Conservation (phyloP, 2,329 filamentous ascomycete genomes). For the Cytospora paraplurivora region DNA sequence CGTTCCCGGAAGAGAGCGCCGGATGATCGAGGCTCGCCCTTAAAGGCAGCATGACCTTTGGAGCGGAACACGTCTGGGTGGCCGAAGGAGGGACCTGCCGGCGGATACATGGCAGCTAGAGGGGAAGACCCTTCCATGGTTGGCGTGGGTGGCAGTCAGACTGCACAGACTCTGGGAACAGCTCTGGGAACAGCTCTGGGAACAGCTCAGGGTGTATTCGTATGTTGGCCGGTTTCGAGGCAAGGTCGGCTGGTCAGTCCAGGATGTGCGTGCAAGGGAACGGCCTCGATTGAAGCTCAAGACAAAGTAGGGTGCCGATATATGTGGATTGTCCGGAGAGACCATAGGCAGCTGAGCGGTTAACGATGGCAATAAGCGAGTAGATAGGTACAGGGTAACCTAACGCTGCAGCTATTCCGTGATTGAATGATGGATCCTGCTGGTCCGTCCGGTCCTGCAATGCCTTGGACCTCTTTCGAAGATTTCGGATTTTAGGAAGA, state of each 20-base stretch:
- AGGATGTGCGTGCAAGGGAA: constrained; percentile 14
- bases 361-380: constrained; percentile 23
- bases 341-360: constrained; percentile 24
- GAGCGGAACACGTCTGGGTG: constrained; percentile 55
- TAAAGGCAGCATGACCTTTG: constrained; percentile 50
- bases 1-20: constrained; percentile 80
- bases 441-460: constrained; percentile 16
- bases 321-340: constrained; percentile 35
- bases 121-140: constrained; percentile 93
- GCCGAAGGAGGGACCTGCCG: constrained; percentile 65
- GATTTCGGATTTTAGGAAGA: background rate
- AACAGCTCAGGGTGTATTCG: background rate
- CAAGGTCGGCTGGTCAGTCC: constrained; percentile 11
- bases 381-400: constrained; percentile 36
- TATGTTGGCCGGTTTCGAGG: constrained; percentile 15
- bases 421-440: constrained; percentile 26
- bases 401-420: constrained; percentile 39
- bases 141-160: constrained; percentile 24
- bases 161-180: constrained; percentile 18
- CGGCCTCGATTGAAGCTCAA: constrained; percentile 16
- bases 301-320: constrained; percentile 6
- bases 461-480: constrained; percentile 16
- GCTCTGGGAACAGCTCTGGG: too few species aligned
- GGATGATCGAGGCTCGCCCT: constrained; percentile 60
- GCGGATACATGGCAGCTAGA: constrained; percentile 87